Conservation (phyloP, 179 eudicot genomes). For the Vitellaria paradoxa region DNA sequence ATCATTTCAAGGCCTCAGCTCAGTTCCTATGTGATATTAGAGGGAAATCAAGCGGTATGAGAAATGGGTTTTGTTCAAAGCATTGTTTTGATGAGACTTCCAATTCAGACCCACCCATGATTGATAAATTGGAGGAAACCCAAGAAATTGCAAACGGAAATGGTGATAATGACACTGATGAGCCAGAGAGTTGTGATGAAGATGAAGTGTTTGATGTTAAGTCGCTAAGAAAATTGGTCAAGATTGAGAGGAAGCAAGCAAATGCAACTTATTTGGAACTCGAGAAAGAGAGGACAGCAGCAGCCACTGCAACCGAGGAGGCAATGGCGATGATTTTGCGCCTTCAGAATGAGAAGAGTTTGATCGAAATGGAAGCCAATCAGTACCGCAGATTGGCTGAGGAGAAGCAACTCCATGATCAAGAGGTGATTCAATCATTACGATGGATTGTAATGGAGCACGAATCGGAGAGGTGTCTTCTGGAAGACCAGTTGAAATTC, state of each 20-base stretch:
- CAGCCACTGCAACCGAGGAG: constrained; percentile 71
- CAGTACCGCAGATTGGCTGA: constrained; percentile 56
- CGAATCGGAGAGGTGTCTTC: constrained; percentile 47
- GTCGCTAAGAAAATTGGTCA: constrained; percentile 57
- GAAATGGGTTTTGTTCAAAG: constrained; percentile 28
- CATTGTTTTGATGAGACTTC: constrained; percentile 5
- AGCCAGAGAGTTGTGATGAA: constrained; percentile 28
- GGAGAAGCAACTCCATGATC: constrained; percentile 72
- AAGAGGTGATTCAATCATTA: constrained; percentile 64
- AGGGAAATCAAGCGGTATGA: constrained; percentile 26
- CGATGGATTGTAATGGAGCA: constrained; percentile 56
- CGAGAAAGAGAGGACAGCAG: constrained; percentile 70
- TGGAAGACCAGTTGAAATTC: constrained; percentile 54
- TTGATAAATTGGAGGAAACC: constrained; percentile 6
- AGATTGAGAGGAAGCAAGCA: constrained; percentile 39
- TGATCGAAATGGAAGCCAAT: constrained; percentile 48
- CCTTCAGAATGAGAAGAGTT: constrained; percentile 71
- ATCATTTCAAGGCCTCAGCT: constrained; percentile 29
- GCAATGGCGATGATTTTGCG: constrained; percentile 85
- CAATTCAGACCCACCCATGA: constrained; percentile 8
- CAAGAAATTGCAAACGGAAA: constrained; percentile 12
- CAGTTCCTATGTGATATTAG: constrained; percentile 18
- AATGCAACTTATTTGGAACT: constrained; percentile 49
- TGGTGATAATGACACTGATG: neutral
- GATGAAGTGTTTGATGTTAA: constrained; percentile 48